A percentile compares a stretch with the other conserved stretches of the same genome.
These are phyloP conservation scores for Angophora floribunda DNA, from an alignment of 345 rosid species.

Conservation along the genomic window DNA sequence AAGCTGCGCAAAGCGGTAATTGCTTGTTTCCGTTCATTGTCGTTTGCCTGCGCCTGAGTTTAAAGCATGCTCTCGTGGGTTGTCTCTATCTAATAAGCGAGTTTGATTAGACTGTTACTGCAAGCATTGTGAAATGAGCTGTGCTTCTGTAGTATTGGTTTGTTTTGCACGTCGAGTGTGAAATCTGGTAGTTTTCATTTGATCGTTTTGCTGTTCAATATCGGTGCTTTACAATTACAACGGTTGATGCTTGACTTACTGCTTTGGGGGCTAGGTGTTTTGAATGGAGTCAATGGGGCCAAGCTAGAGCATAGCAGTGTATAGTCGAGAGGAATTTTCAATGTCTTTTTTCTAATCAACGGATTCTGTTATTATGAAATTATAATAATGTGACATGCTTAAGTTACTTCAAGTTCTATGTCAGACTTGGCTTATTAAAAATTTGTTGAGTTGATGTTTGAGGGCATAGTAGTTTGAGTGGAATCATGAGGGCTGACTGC, in stretches of 20 bases:
- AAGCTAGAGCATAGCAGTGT: background rate
- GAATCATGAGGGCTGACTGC: background rate
- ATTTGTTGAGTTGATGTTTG: background rate
- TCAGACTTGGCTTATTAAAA: background rate
- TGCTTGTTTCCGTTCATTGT: background rate
- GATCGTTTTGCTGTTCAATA: background rate
- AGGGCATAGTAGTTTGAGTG: background rate
- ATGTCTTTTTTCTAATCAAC: background rate
- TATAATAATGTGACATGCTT: background rate
- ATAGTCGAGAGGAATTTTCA: background rate
- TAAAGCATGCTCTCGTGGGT: background rate
- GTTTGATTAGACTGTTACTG: background rate
- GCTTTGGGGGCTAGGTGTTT: background rate
- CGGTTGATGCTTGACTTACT: background rate
- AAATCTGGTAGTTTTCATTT: background rate
- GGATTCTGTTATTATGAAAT: background rate
- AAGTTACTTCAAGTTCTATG: background rate
- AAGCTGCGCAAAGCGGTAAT: slow-evolving; percentile 80
- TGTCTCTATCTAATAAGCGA: background rate
- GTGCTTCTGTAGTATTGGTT: background rate
- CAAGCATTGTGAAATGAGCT: background rate
- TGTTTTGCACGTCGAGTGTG: background rate
- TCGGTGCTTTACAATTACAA: background rate
- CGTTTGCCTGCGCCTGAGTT: background rate
- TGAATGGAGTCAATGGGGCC: background rate